phyloP scores from a whole-genome alignment of 2,329 filamentous ascomycete species.

The Colletotrichum viniferum region DNA sequence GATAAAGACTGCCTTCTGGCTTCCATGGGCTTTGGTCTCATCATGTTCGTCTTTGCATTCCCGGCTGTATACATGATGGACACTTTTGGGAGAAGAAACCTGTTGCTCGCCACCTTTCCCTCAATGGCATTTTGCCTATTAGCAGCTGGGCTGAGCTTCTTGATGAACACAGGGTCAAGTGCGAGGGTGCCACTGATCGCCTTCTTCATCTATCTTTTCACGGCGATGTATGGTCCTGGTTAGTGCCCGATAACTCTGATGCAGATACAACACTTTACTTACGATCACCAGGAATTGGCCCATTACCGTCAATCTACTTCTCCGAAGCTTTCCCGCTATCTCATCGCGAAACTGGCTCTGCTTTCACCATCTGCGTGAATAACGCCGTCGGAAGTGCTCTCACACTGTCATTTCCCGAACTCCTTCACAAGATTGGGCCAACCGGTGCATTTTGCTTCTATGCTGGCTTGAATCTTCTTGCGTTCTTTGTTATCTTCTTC shows the following conservation, averaged over 20 bases:
- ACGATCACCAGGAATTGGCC: constrained; percentile 28
- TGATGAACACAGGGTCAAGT: constrained; percentile 43
- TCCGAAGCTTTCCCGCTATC: constrained; percentile 60
- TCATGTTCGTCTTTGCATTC: constrained; percentile 63
- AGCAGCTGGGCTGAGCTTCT: constrained; percentile 52
- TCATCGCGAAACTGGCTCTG: constrained; percentile 47
- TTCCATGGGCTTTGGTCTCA: constrained; percentile 61
- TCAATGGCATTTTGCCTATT: constrained; percentile 46
- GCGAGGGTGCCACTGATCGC: constrained; percentile 55
- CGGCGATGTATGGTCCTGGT: constrained; percentile 53
- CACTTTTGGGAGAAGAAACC: constrained; percentile 56
- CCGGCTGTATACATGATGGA: constrained; percentile 66
- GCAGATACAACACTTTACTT: not conserved
- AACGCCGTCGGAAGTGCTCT: constrained; percentile 30
- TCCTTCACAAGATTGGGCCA: constrained; percentile 40
- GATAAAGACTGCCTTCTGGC: constrained; percentile 50
- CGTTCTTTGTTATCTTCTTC: constrained; percentile 68
- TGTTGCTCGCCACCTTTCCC: constrained; percentile 48
- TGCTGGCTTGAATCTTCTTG: constrained; percentile 61
- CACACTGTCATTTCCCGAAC: constrained; percentile 49
- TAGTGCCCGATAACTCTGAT: not conserved
- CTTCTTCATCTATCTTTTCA: constrained; percentile 62
- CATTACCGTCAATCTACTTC: constrained; percentile 47
- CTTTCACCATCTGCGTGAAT: constrained; percentile 35
- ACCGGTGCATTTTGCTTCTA: constrained; percentile 65